Percentiles rank a stretch among this genome's conserved stretches.
Evolutionary conservation across 192 early-diverging fungal species (phyloP).

Genomic region (Coemansia asiatica): DNA sequence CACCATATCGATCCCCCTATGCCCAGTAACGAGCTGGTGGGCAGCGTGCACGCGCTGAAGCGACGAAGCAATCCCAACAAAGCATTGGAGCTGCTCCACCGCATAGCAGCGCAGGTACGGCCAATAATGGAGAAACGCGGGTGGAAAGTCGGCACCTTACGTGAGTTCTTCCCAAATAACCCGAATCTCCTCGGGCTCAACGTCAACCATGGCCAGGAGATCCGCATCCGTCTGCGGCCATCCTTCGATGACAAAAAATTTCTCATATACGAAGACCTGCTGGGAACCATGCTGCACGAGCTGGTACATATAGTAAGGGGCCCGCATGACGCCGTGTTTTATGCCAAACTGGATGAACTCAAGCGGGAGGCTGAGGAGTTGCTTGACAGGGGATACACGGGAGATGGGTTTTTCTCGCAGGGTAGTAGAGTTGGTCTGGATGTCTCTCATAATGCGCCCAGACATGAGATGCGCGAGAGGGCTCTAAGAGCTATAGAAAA

Average conservation of each 20-base stretch:
- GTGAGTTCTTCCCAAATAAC: constrained; percentile 42
- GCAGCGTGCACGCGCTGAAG: constrained; percentile 36
- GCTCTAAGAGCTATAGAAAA: constrained; percentile 17
- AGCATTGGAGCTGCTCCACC: constrained; percentile 34
- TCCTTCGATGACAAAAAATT: constrained; percentile 22
- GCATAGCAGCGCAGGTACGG: constrained; percentile 31
- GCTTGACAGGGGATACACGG: constrained; percentile 38
- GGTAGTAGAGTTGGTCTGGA: constrained; percentile 28
- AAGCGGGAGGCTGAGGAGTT: constrained; percentile 28
- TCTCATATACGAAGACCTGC: constrained; percentile 30
- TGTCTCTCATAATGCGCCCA: constrained; percentile 23
- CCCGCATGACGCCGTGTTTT: constrained; percentile 42
- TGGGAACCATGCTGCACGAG: constrained; percentile 55
- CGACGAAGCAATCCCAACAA: constrained; percentile 12
- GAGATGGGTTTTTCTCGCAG: constrained; percentile 41
- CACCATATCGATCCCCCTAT: too few species aligned
- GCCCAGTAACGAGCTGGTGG: constrained; percentile 20
- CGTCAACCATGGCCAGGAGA: constrained; percentile 39
- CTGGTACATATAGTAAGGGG: constrained; percentile 44
- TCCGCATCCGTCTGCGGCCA: constrained; percentile 40
- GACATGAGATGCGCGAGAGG: constrained; percentile 20
- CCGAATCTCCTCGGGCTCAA: constrained; percentile 39
- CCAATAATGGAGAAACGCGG: constrained; percentile 44
- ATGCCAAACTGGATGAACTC: constrained; percentile 33
- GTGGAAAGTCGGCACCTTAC: constrained; percentile 29